A percentile compares a stretch with the other conserved stretches of the same genome.
phyloP scores from a whole-genome alignment of 2,329 filamentous ascomycete genomes.

The Sclerotinia subarctica region DNA sequence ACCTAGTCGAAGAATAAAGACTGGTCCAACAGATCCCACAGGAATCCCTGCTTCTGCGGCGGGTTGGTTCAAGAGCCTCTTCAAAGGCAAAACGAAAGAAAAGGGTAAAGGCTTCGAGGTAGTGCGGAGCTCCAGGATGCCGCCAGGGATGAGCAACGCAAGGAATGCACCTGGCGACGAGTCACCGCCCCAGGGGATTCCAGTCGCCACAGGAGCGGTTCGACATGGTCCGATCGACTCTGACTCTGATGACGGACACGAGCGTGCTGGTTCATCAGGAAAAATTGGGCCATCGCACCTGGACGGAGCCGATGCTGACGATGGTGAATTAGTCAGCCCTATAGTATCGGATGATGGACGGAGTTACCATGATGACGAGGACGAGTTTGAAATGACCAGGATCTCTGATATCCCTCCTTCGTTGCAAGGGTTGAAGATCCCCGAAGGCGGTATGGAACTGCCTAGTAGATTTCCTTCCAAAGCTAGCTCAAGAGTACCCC shows the following conservation, averaged over 20 bases:
- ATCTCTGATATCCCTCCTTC: slow-evolving; percentile 52
- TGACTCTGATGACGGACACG: slow-evolving; percentile 47
- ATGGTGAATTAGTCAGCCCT: slow-evolving; percentile 34
- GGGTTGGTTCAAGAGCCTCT: slow-evolving; percentile 79
- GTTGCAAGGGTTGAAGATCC: slow-evolving; percentile 57
- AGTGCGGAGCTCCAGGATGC: slow-evolving; percentile 83
- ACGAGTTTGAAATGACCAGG: slow-evolving; percentile 43
- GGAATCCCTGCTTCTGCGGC: slow-evolving; percentile 85
- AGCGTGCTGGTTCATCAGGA: neutral
- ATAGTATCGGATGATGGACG: slow-evolving; percentile 44
- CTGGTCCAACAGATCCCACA: slow-evolving; percentile 90
- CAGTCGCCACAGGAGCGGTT: slow-evolving; percentile 48
- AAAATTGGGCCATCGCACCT: slow-evolving; percentile 44
- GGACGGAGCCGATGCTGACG: slow-evolving; percentile 26
- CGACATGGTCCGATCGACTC: slow-evolving; percentile 60
- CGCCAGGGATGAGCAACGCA: slow-evolving; percentile 61
- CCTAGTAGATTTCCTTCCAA: slow-evolving; percentile 62
- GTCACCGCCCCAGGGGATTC: slow-evolving; percentile 63
- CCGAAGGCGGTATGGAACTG: slow-evolving; percentile 41
- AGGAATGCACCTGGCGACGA: slow-evolving; percentile 59
- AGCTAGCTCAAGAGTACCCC: slow-evolving; percentile 45
- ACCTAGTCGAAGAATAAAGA: slow-evolving; percentile 81
- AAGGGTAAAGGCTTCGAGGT: slow-evolving; percentile 97
- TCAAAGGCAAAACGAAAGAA: slow-evolving; percentile 85
- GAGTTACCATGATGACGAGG: slow-evolving; percentile 46